A percentile compares a stretch with the other conserved stretches of the same genome.
These are phyloP conservation scores for Pinus albicaulis DNA, from an alignment of 75 land plant genomes.

Conservation along the genomic window DNA sequence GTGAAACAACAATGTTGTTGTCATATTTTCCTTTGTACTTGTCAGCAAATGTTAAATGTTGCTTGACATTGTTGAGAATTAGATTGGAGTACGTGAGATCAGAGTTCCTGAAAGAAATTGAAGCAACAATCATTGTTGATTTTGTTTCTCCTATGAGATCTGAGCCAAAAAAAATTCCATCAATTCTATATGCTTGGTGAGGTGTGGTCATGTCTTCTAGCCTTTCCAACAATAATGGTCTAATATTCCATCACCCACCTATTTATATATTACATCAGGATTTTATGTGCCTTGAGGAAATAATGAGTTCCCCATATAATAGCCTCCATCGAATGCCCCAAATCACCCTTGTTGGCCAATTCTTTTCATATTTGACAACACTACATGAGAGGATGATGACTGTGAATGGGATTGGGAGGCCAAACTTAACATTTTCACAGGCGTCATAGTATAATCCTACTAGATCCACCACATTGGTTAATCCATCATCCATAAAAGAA, in stretches of 20 bases:
- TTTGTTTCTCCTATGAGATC: slow-evolving; percentile 75
- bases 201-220: slow-evolving; percentile 72
- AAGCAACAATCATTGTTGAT: slow-evolving; percentile 65
- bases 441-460: slow-evolving; percentile 83
- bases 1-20: slow-evolving; percentile 23
- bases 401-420: slow-evolving; percentile 68
- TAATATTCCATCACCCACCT: slow-evolving; percentile 59
- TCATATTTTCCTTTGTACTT: no score
- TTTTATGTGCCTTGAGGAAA: slow-evolving; percentile 59
- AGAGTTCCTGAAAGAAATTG: slow-evolving; percentile 42
- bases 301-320: slow-evolving; percentile 75
- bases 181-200: slow-evolving; percentile 44
- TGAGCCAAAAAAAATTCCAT: slow-evolving; percentile 42
- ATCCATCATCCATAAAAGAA: slow-evolving; percentile 49
- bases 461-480: slow-evolving; percentile 48
- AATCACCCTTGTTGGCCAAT: slow-evolving; percentile 34
- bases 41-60: slow-evolving; percentile 49
- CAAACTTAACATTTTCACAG: slow-evolving; percentile 82
- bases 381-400: slow-evolving; percentile 71
- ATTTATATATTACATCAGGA: slow-evolving; percentile 52
- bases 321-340: slow-evolving; percentile 44
- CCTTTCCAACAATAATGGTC: slow-evolving; percentile 67
- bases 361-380: slow-evolving; percentile 39
- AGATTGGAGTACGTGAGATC: slow-evolving; percentile 34
- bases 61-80: slow-evolving; percentile 42